Evolutionary conservation across 371 early-diverging fungal genomes (phyloP), one percentile per base, ranked within the genome.

Genomic region (Vairimorpha apis): DNA sequence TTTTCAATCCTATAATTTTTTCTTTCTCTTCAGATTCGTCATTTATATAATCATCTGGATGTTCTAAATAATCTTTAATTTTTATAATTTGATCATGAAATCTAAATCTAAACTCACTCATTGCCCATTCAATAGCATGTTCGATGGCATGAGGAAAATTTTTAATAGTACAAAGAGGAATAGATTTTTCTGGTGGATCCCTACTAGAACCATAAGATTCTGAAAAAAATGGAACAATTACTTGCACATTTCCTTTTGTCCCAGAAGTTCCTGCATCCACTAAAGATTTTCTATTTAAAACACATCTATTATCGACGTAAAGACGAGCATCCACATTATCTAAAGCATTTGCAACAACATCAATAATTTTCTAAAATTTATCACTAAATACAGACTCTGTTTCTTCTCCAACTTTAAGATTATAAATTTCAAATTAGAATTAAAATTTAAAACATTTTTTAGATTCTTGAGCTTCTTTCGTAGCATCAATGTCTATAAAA

Each of bases 241-340:
- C 85, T 84, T 99, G 98, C 13, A 94, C 94, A 86, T 97, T 97
- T 71, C 99, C 98, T 87, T 97, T 97, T 56, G 99, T 97, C 25
- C 99, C 99, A 13, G 97, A 86, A 0, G 99, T 99, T 25, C 99
- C 99, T 27, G 93, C 91, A 85, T 99, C 99, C 72, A 99, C 84
- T 74, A 97, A 86, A 18, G 97, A 89, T 83, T 92, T 95, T 72
- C 89, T 86, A 83, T 87, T 93, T 82, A 90, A 92, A 16, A 97
- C 93, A 82, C 97, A 95, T 71, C 97, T 89, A 70, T 90, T 83
- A 84, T 99, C 99, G 85, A 97, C 91, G 80, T 99, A 99, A 85
- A 88, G 87, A 76, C 99, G 90, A 21, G 99, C 95, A 68, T 97
- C 95, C 30, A 97, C 90, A 80, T 99, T 99, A 83, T 99, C 99